Base-by-base conservation (phyloP, 2,329 filamentous ascomycete species). In the Exophiala bonariae region DNA sequence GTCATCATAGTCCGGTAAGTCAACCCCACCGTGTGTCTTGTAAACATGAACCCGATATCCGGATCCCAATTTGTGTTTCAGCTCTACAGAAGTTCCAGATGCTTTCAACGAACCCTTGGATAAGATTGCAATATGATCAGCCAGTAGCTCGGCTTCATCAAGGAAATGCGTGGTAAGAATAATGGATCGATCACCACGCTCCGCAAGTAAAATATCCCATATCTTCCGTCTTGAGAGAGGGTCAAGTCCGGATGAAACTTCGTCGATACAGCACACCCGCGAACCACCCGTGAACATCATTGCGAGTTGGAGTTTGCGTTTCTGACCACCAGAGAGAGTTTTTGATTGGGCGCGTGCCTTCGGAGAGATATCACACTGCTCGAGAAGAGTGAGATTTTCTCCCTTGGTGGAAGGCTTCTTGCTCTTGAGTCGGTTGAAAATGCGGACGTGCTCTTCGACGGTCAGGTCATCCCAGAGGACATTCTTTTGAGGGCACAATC, bases 201-300 rank as follows among this genome's bases (percentile, higher is more conserved):
- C 90, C 1, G 86, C 86, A 10, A 96, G 74, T 17, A 96, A 74
- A 50, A 96, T 96, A 58, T 96, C 89, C 91, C 91, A 96, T 18
- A 96, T 88, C 69, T 95, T 96, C 20, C 90, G 76, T 44, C 92
- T 78, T 16, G 87, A 91, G 1, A 96, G 72, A 0, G 92, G 90
- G 62, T 96, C 91, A 16, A 96, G 77, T 11, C 91, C 92, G 50
- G 86, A 90, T 31, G 86, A 91, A 11, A 96, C 89, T 66, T 96
- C 92, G 58, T 96, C 91, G 4, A 96, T 83, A 60, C 89, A 93
- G 68, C 91, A 96, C 0, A 96, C 85, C 18, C 82, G 82, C 52
- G 87, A 92, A 9, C 89, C 90, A 52, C 92, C 91, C 3, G 89
- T 95, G 58, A 96, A 83, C 89, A 96, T 96, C 82, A 96, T 92